Conservation (phyloP, 2,329 filamentous ascomycete genomes). For the Hypocreales sp. region DNA sequence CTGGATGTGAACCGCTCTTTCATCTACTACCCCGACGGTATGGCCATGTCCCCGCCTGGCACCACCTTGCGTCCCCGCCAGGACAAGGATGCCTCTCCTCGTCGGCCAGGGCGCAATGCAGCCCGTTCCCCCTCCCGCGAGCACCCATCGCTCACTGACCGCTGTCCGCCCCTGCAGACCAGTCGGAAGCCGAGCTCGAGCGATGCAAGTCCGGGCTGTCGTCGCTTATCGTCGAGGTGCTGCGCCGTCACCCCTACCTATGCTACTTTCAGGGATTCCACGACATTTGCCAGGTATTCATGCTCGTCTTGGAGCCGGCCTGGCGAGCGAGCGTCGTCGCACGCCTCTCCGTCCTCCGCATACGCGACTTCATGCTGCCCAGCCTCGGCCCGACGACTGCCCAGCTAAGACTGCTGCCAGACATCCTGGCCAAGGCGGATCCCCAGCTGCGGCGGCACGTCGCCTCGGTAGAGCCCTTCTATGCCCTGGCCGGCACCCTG, state of each 20-base stretch:
- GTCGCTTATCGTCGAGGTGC: slow-evolving; percentile 61
- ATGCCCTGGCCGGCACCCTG: slow-evolving; percentile 81
- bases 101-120: too few species aligned
- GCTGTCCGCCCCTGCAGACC: slow-evolving; percentile 29
- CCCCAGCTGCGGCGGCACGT: slow-evolving; percentile 58
- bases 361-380: slow-evolving; percentile 95
- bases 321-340: slow-evolving; percentile 49
- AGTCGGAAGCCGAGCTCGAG: slow-evolving; percentile 52
- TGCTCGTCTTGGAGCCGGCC: slow-evolving; percentile 61
- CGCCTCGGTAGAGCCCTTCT: slow-evolving; percentile 70
- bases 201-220: slow-evolving; percentile 63
- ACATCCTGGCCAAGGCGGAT: slow-evolving; percentile 62
- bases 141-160: not conserved
- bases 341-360: slow-evolving; percentile 76
- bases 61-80: too few species aligned
- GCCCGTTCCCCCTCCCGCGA: too few species aligned
- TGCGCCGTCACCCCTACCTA: slow-evolving; percentile 68
- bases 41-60: not conserved
- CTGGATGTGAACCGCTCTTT: slow-evolving; percentile 94
- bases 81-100: too few species aligned
- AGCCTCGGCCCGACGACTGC: slow-evolving; percentile 64
- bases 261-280: slow-evolving; percentile 98
- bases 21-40: slow-evolving; percentile 83
- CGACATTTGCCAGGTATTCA: slow-evolving; percentile 91
- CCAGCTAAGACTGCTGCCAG: slow-evolving; percentile 77